Evolutionary conservation across 352 stramenopile species (phyloP).

Genomic region (Elongisporangium anandrum): DNA sequence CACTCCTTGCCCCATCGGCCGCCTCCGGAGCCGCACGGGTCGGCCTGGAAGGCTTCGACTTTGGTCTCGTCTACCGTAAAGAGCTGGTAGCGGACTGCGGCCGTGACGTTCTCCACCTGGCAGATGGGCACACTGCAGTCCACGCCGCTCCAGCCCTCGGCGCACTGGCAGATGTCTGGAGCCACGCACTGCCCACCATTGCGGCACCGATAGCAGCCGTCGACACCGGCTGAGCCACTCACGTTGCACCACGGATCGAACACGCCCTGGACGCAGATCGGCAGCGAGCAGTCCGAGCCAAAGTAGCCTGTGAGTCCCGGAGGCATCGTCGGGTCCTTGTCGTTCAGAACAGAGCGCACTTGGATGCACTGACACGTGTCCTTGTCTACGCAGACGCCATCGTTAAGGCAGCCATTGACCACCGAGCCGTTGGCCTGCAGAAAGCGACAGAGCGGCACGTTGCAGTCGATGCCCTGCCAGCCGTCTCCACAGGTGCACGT

Average conservation of each 20-base stretch:
- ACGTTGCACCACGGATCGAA: slow-evolving; percentile 90
- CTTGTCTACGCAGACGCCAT: slow-evolving; percentile 90
- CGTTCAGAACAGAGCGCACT: slow-evolving; percentile 79
- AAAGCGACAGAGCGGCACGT: slow-evolving; percentile 90
- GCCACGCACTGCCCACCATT: slow-evolving; percentile 92
- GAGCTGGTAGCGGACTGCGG: slow-evolving; percentile 77
- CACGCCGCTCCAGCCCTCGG: slow-evolving; percentile 91
- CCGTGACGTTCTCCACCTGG: slow-evolving; percentile 40
- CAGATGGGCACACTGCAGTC: slow-evolving; percentile 94
- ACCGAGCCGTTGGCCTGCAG: slow-evolving; percentile 56
- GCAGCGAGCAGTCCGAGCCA: slow-evolving; percentile 92
- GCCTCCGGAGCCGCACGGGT: slow-evolving; percentile 89
- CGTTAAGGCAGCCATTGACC: slow-evolving; percentile 85
- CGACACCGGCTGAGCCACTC: slow-evolving; percentile 28
- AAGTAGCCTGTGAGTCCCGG: slow-evolving; percentile 90
- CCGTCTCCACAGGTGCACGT: slow-evolving; percentile 91
- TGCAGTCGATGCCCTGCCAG: slow-evolving; percentile 93
- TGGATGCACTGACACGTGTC: slow-evolving; percentile 92
- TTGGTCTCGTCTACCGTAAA: slow-evolving; percentile 94
- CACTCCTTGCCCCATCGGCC: slow-evolving; percentile 69
- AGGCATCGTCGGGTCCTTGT: slow-evolving; percentile 65
- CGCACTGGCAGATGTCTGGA: slow-evolving; percentile 90
- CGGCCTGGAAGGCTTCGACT: slow-evolving; percentile 88
- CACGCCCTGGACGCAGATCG: slow-evolving; percentile 93
- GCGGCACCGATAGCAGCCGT: slow-evolving; percentile 93